Conservation (phyloP, 371 early-diverging fungal species). For the Amoeboaphelidium protococcarum region DNA sequence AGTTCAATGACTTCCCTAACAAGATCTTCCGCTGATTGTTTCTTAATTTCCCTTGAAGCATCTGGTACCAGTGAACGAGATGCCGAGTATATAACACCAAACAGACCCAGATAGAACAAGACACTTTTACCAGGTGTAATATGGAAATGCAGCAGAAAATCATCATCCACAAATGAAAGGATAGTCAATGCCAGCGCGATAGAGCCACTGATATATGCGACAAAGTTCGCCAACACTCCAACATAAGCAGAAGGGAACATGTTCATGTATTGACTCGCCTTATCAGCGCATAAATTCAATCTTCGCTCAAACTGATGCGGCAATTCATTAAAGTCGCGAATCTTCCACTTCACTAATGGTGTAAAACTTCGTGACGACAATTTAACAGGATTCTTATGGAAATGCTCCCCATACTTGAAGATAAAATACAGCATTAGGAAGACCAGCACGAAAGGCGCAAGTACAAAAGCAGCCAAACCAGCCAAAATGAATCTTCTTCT, state of each 20-base stretch:
- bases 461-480: slow-evolving; percentile 51
- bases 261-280: slow-evolving; percentile 49
- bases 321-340: slow-evolving; percentile 87
- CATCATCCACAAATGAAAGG: slow-evolving; percentile 60
- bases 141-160: slow-evolving; percentile 57
- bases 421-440: slow-evolving; percentile 59
- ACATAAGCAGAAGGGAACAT: slow-evolving; percentile 69
- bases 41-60: slow-evolving; percentile 46
- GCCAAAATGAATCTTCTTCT: slow-evolving; percentile 54
- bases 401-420: slow-evolving; percentile 75
- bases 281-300: slow-evolving; percentile 32
- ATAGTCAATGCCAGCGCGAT: slow-evolving; percentile 55
- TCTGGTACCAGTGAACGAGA: slow-evolving; percentile 59
- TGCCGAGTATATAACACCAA: slow-evolving; percentile 55
- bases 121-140: slow-evolving; percentile 58
- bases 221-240: slow-evolving; percentile 51
- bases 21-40: slow-evolving; percentile 39
- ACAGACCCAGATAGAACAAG: slow-evolving; percentile 68
- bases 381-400: slow-evolving; percentile 56
- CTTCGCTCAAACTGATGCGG: slow-evolving; percentile 62
- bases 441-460: slow-evolving; percentile 60
- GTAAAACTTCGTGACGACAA: slow-evolving; percentile 57
- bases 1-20: slow-evolving; percentile 48
- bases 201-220: slow-evolving; percentile 65
- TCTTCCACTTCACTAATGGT: slow-evolving; percentile 62